A percentile compares a stretch with the other conserved stretches of the same genome.
Conservation (phyloP, 192 early-diverging fungal species). For the Ambispora gerdemannii region DNA sequence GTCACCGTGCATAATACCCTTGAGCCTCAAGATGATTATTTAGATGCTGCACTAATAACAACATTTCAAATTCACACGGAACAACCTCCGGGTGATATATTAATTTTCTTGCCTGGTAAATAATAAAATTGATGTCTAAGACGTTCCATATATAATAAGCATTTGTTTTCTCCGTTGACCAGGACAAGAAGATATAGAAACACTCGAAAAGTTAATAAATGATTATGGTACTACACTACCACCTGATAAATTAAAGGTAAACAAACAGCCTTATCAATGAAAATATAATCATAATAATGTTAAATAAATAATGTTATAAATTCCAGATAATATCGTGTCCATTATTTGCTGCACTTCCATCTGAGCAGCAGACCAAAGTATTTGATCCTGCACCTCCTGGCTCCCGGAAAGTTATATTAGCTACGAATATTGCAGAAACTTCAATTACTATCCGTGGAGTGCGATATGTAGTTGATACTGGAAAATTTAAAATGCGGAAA, state of each 20-base stretch:
- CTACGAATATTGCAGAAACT: conserved; percentile 98
- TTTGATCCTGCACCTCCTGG: conserved; percentile 85
- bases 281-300: too few relatives aligned
- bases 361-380: conserved; percentile 81
- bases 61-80: conserved; percentile 89
- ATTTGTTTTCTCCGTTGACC: neutral
- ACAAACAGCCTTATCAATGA: neutral
- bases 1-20: conserved; percentile 77
- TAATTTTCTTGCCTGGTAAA: conserved; percentile 87
- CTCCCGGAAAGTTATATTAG: conserved; percentile 88
- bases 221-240: conserved; percentile 68
- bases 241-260: conserved; percentile 34
- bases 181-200: conserved; percentile 93
- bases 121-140: neutral
- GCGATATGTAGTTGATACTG: conserved; percentile 91
- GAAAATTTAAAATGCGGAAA: conserved; percentile 86
- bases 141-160: neutral
- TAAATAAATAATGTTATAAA: too few relatives aligned
- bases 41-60: conserved; percentile 83
- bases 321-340: conserved; percentile 75
- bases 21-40: conserved; percentile 84
- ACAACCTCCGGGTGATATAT: conserved; percentile 82
- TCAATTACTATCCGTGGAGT: conserved; percentile 95
- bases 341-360: conserved; percentile 89
- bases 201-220: conserved; percentile 75